Conservation (phyloP, 495 filamentous ascomycete species). For the Penicillium bovifimosum region DNA sequence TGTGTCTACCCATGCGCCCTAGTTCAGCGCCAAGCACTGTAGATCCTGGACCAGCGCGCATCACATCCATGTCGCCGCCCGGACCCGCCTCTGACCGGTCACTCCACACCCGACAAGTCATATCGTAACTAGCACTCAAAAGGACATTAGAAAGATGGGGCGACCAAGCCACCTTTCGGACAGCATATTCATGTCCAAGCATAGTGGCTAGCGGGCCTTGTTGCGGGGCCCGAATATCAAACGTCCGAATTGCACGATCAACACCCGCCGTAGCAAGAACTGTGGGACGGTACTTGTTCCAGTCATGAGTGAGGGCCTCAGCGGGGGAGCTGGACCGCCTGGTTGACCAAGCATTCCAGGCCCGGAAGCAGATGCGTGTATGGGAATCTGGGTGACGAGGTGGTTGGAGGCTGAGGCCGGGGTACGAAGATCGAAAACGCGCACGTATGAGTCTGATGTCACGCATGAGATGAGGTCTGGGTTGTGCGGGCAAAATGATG, state of each 20-base stretch:
- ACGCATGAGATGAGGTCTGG: constrained; percentile 76
- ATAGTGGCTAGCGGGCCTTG: constrained; percentile 67
- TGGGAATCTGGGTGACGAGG: constrained; percentile 67
- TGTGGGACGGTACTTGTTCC: constrained; percentile 92
- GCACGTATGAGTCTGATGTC: constrained; percentile 75
- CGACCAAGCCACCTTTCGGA: constrained; percentile 80
- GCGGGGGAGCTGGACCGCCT: constrained; percentile 46
- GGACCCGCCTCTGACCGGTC: constrained; percentile 57
- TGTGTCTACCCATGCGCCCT: constrained; percentile 84
- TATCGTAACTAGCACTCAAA: constrained; percentile 89
- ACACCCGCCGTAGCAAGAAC: constrained; percentile 84
- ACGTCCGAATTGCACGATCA: constrained; percentile 79
- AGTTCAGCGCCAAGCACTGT: constrained; percentile 59
- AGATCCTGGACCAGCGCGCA: constrained; percentile 32
- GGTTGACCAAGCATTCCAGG: constrained; percentile 31
- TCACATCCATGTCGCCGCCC: constrained; percentile 39
- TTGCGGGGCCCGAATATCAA: constrained; percentile 72
- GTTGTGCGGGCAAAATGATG: constrained; percentile 73
- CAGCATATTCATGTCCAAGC: constrained; percentile 83
- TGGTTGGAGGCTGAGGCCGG: constrained; percentile 79
- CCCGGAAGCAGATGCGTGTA: constrained; percentile 56
- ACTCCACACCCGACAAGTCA: constrained; percentile 91
- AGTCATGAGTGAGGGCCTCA: constrained; percentile 91
- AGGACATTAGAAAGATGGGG: constrained; percentile 84
- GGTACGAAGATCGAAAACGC: constrained; percentile 84